These are phyloP conservation scores for Agaricus blazei DNA, from an alignment of 768 basidiomycete species.

Conservation along the genomic window DNA sequence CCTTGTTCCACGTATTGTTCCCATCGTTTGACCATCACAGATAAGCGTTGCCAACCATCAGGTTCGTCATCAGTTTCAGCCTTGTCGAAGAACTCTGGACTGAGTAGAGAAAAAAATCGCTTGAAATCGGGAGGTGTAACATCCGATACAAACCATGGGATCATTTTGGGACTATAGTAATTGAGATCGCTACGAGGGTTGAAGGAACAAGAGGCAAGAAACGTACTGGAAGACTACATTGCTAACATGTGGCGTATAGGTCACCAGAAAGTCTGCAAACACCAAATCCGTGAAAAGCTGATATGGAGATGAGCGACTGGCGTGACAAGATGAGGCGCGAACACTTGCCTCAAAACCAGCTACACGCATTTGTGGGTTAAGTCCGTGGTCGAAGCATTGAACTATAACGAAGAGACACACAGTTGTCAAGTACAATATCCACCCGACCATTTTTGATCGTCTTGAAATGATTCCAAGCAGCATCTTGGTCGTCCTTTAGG, in stretches of 20 bases:
- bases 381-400: neutral
- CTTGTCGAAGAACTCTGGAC: conserved; percentile 56
- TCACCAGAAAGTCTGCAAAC: conserved; percentile 89
- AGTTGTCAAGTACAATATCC: conserved; percentile 91
- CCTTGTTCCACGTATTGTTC: conserved; percentile 61
- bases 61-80: conserved; percentile 14
- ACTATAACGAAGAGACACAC: conserved; percentile 31
- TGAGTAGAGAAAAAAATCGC: conserved; percentile 55
- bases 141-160: conserved; percentile 98
- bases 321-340: neutral
- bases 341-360: conserved; percentile 82
- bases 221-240: conserved; percentile 88
- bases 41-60: conserved; percentile 35
- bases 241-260: conserved; percentile 78
- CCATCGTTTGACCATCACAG: conserved; percentile 68
- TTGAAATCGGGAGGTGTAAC: conserved; percentile 85
- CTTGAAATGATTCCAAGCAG: conserved; percentile 69
- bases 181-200: neutral
- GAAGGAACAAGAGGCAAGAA: neutral
- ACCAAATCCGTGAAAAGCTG: conserved; percentile 92
- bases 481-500: conserved; percentile 74
- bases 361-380: conserved; percentile 21
- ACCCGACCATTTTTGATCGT: conserved; percentile 50
- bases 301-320: neutral
- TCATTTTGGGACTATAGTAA: conserved; percentile 73